These are phyloP conservation scores for Colletotrichum sansevieriae DNA, from an alignment of 2,329 filamentous ascomycete species.

Conservation along the genomic window DNA sequence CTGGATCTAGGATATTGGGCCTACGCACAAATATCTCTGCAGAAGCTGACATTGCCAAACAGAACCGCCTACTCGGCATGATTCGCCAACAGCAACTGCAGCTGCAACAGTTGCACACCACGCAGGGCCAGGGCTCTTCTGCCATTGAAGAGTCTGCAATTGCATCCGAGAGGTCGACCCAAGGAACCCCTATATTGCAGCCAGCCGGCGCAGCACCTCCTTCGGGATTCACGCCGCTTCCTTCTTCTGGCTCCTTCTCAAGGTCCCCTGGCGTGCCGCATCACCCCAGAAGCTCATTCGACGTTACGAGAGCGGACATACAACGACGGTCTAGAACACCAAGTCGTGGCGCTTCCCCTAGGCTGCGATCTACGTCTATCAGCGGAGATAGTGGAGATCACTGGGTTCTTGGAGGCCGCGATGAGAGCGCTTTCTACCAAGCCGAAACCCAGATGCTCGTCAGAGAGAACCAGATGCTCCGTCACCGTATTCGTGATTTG, in stretches of 20 bases:
- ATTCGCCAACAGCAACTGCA: conserved; percentile 82
- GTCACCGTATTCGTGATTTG: conserved; percentile 78
- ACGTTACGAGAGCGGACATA: conserved; percentile 68
- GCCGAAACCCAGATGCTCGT: conserved; percentile 84
- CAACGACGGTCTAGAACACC: conserved; percentile 70
- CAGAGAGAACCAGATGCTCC: conserved; percentile 86
- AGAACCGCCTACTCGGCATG: conserved; percentile 83
- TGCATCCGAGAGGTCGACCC: conserved; percentile 58
- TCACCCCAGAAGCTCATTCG: conserved; percentile 69
- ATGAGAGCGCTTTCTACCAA: conserved; percentile 84
- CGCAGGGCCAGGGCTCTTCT: conserved; percentile 51
- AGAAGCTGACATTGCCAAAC: conserved; percentile 28
- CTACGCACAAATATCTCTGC: background rate
- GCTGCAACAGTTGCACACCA: conserved; percentile 70
- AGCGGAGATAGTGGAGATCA: conserved; percentile 70
- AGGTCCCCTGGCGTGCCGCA: conserved; percentile 64
- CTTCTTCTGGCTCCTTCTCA: conserved; percentile 59
- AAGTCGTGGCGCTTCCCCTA: conserved; percentile 68
- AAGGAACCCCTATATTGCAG: conserved; percentile 54
- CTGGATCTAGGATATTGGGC: no score
- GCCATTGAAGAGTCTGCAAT: conserved; percentile 65
- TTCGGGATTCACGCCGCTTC: conserved; percentile 48
- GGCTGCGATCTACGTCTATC: conserved; percentile 69
- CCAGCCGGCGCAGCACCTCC: conserved; percentile 40
- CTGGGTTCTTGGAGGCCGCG: conserved; percentile 73